Evolutionary conservation across 2,329 filamentous ascomycete genomes (phyloP), one percentile per base, ranked within the genome.

Genomic region (Diaporthe caulivora): DNA sequence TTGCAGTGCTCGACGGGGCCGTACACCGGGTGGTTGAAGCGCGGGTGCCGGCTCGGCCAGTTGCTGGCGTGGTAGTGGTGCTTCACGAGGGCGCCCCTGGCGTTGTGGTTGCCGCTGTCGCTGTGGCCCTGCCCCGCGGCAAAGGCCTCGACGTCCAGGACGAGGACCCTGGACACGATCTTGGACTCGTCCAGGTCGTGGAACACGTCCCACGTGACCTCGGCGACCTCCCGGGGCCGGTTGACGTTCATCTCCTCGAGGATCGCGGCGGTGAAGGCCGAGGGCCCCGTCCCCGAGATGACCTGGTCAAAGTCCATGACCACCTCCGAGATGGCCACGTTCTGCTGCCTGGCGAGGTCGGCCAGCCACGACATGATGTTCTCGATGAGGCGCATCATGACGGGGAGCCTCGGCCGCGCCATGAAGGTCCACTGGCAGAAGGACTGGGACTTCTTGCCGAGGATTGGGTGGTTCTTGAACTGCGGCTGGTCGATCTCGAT

Each of bases 391-490:
- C 84, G 84, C 80, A 93, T 84, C 91, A 94, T 93, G 72, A 94
- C 90, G 1, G 91, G 91, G 34, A 91, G 87, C 24, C 86, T 84
- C 0, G 92, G 91, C 79, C 93, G 92, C 77, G 89, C 89, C 84
- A 93, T 92, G 78, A 94, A 93, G 0, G 92, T 94, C 92, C 92
- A 94, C 78, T 94, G 92, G 80, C 92, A 94, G 80, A 94, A 94
- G 0, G 92, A 94, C 76, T 87, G 85, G 49, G 89, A 93, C 81
- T 94, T 94, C 64, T 86, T 87, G 18, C 92, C 92, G 0, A 94
- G 84, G 42, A 94, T 91, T 1, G 89, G 86, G 79, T 94, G 92
- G 65, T 90, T 82, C 24, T 82, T 84, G 82, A 90, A 93, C 11
- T 90, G 86, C 0, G 92, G 92, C 80, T 93, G 88, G 78, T 94